Base-by-base conservation (phyloP, 805 yeast species). In the Starmerella apis region DNA sequence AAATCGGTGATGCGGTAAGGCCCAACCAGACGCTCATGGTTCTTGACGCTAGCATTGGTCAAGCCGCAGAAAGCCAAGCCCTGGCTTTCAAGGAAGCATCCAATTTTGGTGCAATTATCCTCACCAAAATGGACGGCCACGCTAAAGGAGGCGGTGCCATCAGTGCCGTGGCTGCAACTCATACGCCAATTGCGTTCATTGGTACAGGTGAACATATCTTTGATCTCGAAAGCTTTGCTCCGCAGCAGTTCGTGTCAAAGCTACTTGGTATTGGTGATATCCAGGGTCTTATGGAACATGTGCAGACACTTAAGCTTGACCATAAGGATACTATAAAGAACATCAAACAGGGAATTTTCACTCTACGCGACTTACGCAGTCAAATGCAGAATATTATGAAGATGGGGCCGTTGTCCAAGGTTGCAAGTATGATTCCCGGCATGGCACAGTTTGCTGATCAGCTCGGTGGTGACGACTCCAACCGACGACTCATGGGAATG, bases 71-170 rank as follows among this genome's bases (percentile, higher is more conserved):
- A 71, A 76, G 83, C 7, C 98, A 90, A 68, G 86, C 95, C 4
- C 77, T 76, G 61, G 98, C 98, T 0, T 90, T 90, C 71, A 92
- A 90, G 67, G 95, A 88, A 47, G 78, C 88, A 28, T 74, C 96
- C 4, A 81, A 90, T 63, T 92, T 92, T 63, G 98, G 98, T 60
- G 87, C 96, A 23, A 90, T 90, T 56, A 83, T 90, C 52, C 74
- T 90, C 63, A 90, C 98, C 20, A 90, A 90, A 66, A 80, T 90
- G 94, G 98, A 90, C 68, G 97, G 97, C 47, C 96, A 92, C 62
- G 98, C 97, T 33, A 90, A 84, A 69, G 98, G 98, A 66, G 98
- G 98, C 70, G 98, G 98, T 73, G 98, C 98, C 27, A 88, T 90
- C 48, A 86, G 96, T 35, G 98, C 98, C 0, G 96, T 90, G 48